These are phyloP conservation scores for Toxicodendron radicans DNA, from an alignment of 345 rosid genomes.

Conservation along the genomic window DNA sequence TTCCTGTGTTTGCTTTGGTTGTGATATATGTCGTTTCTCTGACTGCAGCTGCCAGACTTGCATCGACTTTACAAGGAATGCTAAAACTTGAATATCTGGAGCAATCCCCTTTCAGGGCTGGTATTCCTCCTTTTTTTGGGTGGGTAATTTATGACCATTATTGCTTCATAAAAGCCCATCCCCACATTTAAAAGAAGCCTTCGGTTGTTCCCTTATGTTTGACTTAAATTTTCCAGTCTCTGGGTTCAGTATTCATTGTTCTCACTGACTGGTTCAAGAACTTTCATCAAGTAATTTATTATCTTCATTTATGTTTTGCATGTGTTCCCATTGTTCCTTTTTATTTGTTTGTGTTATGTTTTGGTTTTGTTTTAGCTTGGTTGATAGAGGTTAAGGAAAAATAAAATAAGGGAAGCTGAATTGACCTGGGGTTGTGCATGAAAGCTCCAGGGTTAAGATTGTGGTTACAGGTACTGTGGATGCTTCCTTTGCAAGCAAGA, in stretches of 20 bases:
- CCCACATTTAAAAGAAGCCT: slow-evolving; percentile 12
- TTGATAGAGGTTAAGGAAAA: neutral
- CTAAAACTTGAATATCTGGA: slow-evolving; percentile 38
- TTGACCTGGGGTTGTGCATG: too few relatives aligned
- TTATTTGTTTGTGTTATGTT: neutral
- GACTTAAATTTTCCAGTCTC: slow-evolving; percentile 22
- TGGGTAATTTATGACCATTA: slow-evolving; percentile 18
- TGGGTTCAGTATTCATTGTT: slow-evolving; percentile 20
- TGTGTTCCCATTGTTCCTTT: neutral
- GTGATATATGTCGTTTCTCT: slow-evolving; percentile 78
- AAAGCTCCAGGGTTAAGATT: too few relatives aligned
- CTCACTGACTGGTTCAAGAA: slow-evolving; percentile 26
- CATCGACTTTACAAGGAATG: slow-evolving; percentile 75
- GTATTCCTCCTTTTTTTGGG: neutral
- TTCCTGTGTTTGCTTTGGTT: slow-evolving; percentile 94
- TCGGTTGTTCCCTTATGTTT: slow-evolving; percentile 4
- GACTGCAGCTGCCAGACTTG: slow-evolving; percentile 98
- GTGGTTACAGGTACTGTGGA: too few relatives aligned
- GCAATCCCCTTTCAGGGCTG: neutral
- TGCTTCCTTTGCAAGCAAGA: too few relatives aligned
- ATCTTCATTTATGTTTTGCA: slow-evolving; percentile 10
- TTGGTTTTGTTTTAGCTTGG: neutral
- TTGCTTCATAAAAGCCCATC: slow-evolving; percentile 1
- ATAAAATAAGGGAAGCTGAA: too few relatives aligned
- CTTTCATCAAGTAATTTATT: slow-evolving; percentile 24